A percentile compares a stretch with the other conserved stretches of the same genome.
Evolutionary conservation across 495 filamentous ascomycete genomes (phyloP).

Genomic region (Cercophora newfieldiana): DNA sequence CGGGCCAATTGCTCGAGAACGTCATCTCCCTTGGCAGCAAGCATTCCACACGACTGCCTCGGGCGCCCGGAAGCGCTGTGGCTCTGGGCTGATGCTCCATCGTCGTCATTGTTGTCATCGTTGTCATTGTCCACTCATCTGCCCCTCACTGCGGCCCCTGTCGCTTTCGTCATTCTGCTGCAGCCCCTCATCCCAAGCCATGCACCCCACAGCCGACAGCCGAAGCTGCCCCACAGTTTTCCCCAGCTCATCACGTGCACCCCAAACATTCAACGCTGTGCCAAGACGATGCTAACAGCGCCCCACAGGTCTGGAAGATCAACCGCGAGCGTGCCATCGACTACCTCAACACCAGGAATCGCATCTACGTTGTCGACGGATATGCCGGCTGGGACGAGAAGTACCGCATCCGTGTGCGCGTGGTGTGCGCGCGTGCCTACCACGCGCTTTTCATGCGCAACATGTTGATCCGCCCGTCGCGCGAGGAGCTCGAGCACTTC

Average conservation of each 20-base stretch:
- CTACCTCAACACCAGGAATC: slow-evolving; percentile 97
- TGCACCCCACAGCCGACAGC: slow-evolving; percentile 41
- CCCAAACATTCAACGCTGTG: slow-evolving; percentile 19
- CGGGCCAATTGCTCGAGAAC: slow-evolving; percentile 16
- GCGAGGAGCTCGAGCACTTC: slow-evolving; percentile 91
- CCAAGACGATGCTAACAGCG: slow-evolving; percentile 17
- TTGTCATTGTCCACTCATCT: slow-evolving; percentile 3
- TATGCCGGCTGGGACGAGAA: slow-evolving; percentile 98
- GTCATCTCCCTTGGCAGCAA: slow-evolving; percentile 27
- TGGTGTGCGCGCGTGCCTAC: slow-evolving; percentile 98
- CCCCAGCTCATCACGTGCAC: slow-evolving; percentile 27
- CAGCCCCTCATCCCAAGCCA: slow-evolving; percentile 26
- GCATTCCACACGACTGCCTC: slow-evolving; percentile 4
- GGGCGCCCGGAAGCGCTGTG: slow-evolving; percentile 14
- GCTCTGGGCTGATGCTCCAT: slow-evolving; percentile 10
- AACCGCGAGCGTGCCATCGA: slow-evolving; percentile 98
- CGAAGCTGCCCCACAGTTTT: slow-evolving; percentile 12
- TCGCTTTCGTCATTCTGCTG: slow-evolving; percentile 32
- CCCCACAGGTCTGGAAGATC: slow-evolving; percentile 89
- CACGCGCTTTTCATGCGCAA: slow-evolving; percentile 99
- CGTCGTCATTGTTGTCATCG: slow-evolving; percentile 24
- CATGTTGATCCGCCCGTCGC: slow-evolving; percentile 95
- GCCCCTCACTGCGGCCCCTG: slow-evolving; percentile 22
- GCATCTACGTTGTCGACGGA: slow-evolving; percentile 97
- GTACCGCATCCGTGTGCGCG: slow-evolving; percentile 95